Conservation (phyloP, 331 rosid genomes). For the Quercus tomentella region DNA sequence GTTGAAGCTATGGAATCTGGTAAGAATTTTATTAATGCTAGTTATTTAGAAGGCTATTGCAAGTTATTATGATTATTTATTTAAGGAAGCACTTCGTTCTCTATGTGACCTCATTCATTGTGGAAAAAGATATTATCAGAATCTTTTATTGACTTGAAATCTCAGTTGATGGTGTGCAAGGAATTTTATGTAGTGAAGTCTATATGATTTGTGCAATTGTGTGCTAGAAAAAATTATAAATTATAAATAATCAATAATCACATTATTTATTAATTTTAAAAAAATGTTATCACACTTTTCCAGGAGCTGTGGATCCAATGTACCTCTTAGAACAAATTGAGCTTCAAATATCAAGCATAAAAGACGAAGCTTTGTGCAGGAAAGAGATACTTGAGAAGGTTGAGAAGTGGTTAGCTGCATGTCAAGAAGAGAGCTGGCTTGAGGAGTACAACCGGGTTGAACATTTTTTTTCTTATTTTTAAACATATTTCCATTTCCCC, state of each 20-base stretch:
- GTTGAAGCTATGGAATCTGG: conserved; percentile 45
- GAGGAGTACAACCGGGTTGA: conserved; percentile 80
- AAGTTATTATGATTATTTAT: neutral
- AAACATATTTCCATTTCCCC: neutral
- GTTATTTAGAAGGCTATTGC: neutral
- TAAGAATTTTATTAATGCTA: conserved; percentile 6
- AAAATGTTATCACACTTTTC: neutral
- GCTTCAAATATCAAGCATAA: conserved; percentile 42
- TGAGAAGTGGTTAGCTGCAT: conserved; percentile 68
- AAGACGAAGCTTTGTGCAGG: conserved; percentile 61
- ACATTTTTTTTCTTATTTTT: neutral
- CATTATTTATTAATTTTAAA: neutral
- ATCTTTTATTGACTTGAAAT: neutral
- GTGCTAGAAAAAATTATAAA: neutral
- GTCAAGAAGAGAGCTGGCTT: conserved; percentile 79
- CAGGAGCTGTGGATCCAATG: conserved; percentile 41
- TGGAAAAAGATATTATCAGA: neutral
- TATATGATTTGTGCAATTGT: neutral
- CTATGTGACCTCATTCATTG: neutral
- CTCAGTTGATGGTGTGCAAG: neutral
- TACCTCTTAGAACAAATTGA: conserved; percentile 49
- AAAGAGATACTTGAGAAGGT: conserved; percentile 73
- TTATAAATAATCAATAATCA: neutral
- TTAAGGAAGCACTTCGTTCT: neutral
- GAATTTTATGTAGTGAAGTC: neutral